These are phyloP conservation scores for Pisolithus orientalis DNA, from an alignment of 768 basidiomycete genomes.

Conservation along the genomic window DNA sequence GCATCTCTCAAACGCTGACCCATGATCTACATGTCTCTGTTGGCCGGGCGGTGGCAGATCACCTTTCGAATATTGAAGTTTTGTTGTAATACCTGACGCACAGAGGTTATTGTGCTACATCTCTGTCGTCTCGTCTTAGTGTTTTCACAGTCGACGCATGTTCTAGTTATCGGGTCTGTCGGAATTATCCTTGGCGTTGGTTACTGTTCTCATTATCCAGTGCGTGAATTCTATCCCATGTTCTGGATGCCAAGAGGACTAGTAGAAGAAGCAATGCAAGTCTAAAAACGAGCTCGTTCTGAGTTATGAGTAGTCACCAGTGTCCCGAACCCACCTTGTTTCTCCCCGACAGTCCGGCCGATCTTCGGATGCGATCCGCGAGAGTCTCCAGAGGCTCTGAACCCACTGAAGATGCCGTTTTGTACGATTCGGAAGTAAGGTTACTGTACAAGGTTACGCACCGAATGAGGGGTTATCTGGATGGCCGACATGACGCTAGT, in stretches of 20 bases:
- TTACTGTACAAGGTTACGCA: conserved; percentile 27
- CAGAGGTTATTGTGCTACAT: neutral
- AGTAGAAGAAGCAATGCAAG: neutral
- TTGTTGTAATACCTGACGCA: too few species aligned
- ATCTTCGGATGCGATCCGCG: conserved; percentile 62
- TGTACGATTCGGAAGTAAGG: too few species aligned
- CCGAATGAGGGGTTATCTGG: conserved; percentile 87
- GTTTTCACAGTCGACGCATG: neutral
- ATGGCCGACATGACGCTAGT: conserved; percentile 79
- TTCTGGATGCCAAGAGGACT: neutral
- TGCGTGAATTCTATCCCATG: neutral
- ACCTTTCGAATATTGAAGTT: neutral
- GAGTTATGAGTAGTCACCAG: too few species aligned
- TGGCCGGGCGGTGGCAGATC: neutral
- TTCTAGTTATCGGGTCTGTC: too few species aligned
- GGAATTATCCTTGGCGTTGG: too few species aligned
- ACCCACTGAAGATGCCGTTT: conserved; percentile 48
- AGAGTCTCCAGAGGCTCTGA: conserved; percentile 71
- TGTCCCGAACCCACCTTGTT: conserved; percentile 63
- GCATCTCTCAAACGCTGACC: neutral
- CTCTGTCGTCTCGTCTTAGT: neutral
- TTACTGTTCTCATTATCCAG: too few species aligned
- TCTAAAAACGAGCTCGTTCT: conserved; percentile 6
- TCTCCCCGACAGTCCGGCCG: conserved; percentile 79
- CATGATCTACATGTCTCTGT: neutral